phyloP scores from a whole-genome alignment of 352 stramenopile genomes.

The Globisporangium solare region DNA sequence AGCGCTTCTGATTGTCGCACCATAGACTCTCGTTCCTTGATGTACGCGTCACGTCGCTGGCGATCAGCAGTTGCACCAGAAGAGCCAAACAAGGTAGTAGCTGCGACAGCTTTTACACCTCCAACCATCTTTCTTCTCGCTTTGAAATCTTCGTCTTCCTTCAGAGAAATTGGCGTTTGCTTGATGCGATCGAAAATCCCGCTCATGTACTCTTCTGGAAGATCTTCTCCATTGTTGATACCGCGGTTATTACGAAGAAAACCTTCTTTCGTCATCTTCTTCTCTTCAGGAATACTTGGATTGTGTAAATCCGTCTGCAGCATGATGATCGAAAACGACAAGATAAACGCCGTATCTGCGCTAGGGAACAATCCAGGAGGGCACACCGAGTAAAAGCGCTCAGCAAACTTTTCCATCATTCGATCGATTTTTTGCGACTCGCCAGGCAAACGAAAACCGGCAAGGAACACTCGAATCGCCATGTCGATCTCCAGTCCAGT shows the following conservation, averaged over 20 bases:
- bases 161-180: constrained; percentile 93
- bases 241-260: constrained; percentile 98
- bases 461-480: constrained; percentile 96
- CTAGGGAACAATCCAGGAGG: constrained; percentile 87
- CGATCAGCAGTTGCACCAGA: constrained; percentile 53
- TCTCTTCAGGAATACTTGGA: constrained; percentile 94
- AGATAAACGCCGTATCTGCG: constrained; percentile 97
- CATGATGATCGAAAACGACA: constrained; percentile 93
- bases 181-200: constrained; percentile 97
- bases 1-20: constrained; percentile 72
- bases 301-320: constrained; percentile 97
- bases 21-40: constrained; percentile 82
- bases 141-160: constrained; percentile 92
- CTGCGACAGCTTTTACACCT: constrained; percentile 23
- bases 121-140: constrained; percentile 20
- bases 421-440: constrained; percentile 99
- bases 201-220: constrained; percentile 91
- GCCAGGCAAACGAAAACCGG: constrained; percentile 96
- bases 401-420: constrained; percentile 99
- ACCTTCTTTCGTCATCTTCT: constrained; percentile 96
- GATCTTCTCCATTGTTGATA: constrained; percentile 95
- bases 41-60: constrained; percentile 75
- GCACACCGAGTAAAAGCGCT: constrained; percentile 82
- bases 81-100: constrained; percentile 56
- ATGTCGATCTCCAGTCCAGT: constrained; percentile 93